Conservation (phyloP, 2,329 filamentous ascomycete species). For the Triangularia setosa region DNA sequence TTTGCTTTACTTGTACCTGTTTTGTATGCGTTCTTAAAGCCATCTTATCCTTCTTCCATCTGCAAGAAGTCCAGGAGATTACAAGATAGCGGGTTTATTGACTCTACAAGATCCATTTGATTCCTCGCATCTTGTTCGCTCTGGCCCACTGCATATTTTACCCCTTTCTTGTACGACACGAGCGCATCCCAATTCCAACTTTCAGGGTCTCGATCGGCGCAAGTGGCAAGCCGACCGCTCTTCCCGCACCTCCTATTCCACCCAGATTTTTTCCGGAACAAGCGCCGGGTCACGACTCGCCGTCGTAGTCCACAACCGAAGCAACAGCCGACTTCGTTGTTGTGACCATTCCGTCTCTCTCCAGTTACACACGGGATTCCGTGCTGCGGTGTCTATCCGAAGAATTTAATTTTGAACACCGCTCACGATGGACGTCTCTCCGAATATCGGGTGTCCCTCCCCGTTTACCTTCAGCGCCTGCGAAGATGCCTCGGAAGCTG, state of each 20-base stretch:
- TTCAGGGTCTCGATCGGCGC: conserved; percentile 2
- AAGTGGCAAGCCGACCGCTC: not conserved
- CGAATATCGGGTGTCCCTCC: conserved; percentile 24
- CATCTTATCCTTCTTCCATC: not conserved
- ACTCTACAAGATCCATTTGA: not conserved
- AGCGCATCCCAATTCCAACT: not conserved
- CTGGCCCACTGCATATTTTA: not conserved
- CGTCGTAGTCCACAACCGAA: not conserved
- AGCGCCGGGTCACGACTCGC: not conserved
- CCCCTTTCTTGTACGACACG: conserved; percentile 3
- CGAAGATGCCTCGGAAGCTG: conserved; percentile 32
- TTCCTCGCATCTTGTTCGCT: not conserved
- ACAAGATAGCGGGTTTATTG: not conserved
- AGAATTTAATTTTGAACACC: not conserved
- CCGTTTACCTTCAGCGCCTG: conserved; percentile 23
- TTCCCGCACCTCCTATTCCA: not conserved
- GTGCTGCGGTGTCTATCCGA: not conserved
- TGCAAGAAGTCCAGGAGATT: not conserved
- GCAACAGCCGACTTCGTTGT: not conserved
- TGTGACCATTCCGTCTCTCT: not conserved
- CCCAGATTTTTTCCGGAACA: not conserved
- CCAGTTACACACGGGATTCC: not conserved
- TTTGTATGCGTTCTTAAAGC: not conserved
- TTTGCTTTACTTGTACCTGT: not conserved
- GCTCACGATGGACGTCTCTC: conserved; percentile 20